These are phyloP conservation scores for Candida chauliodis DNA, from an alignment of 805 yeast genomes.

Conservation along the genomic window DNA sequence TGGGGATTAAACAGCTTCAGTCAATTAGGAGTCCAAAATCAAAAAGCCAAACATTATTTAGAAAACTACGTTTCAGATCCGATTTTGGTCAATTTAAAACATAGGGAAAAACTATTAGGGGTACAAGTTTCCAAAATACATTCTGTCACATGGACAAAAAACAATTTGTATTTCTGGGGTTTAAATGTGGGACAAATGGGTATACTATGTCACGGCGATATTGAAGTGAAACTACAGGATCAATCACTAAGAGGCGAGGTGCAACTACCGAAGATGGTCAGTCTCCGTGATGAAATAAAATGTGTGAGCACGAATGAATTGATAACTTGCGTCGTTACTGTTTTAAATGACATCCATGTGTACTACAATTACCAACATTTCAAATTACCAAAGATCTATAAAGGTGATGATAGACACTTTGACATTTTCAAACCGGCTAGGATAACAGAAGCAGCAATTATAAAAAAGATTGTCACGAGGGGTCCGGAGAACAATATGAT, in stretches of 20 bases:
- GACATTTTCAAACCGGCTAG: slow-evolving; percentile 52
- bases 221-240: slow-evolving; percentile 27
- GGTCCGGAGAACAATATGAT: slow-evolving; percentile 45
- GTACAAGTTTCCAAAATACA: slow-evolving; percentile 66
- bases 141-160: slow-evolving; percentile 54
- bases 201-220: slow-evolving; percentile 20
- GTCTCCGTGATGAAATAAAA: slow-evolving; percentile 48
- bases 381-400: slow-evolving; percentile 39
- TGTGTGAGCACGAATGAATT: slow-evolving; percentile 62
- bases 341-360: slow-evolving; percentile 58
- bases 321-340: slow-evolving; percentile 63
- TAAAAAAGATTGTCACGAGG: slow-evolving; percentile 29
- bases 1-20: slow-evolving; percentile 76
- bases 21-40: slow-evolving; percentile 54
- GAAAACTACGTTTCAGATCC: slow-evolving; percentile 39
- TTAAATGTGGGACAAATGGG: slow-evolving; percentile 82
- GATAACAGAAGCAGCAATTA: slow-evolving; percentile 38
- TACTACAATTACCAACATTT: slow-evolving; percentile 56
- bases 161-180: slow-evolving; percentile 68
- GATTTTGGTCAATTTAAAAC: slow-evolving; percentile 38
- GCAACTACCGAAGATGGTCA: slow-evolving; percentile 39
- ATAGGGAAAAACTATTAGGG: slow-evolving; percentile 31
- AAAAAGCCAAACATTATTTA: slow-evolving; percentile 17
- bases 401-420: slow-evolving; percentile 42
- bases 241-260: slow-evolving; percentile 34